Conservation (phyloP, 768 basidiomycete species). For the Leccinum pellstonianum region DNA sequence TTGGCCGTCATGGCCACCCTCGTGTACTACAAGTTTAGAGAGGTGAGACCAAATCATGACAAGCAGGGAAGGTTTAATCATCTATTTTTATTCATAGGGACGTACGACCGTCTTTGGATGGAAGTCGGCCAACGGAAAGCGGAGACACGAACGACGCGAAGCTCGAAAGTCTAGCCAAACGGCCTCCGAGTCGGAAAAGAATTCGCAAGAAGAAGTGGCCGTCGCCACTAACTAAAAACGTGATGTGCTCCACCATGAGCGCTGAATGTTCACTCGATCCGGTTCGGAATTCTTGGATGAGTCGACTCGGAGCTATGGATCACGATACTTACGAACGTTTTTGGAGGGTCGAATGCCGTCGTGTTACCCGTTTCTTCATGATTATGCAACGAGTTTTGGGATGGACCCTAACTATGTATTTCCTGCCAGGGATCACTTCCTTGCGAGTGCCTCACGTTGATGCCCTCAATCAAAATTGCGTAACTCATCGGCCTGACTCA, state of each 20-base stretch:
- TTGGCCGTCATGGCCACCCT: conserved; percentile 70
- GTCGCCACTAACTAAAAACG: background rate
- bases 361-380: background rate
- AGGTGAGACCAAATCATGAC: conserved; percentile 35
- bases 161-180: background rate
- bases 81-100: conserved; percentile 40
- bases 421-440: no score
- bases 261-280: background rate
- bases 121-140: conserved; percentile 50
- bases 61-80: background rate
- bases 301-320: background rate
- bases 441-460: background rate
- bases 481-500: background rate
- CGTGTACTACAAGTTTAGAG: conserved; percentile 62
- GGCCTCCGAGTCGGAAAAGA: background rate
- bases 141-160: conserved; percentile 32
- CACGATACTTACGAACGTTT: background rate
- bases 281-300: background rate
- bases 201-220: background rate
- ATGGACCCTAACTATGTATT: background rate
- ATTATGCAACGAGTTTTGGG: background rate
- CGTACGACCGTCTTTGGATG: conserved; percentile 59
- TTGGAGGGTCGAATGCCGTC: background rate
- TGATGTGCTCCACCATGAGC: background rate
- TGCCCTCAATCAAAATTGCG: background rate